Evolutionary conservation across 2,329 filamentous ascomycete genomes (phyloP).

Genomic region (Dactylellina sp.): DNA sequence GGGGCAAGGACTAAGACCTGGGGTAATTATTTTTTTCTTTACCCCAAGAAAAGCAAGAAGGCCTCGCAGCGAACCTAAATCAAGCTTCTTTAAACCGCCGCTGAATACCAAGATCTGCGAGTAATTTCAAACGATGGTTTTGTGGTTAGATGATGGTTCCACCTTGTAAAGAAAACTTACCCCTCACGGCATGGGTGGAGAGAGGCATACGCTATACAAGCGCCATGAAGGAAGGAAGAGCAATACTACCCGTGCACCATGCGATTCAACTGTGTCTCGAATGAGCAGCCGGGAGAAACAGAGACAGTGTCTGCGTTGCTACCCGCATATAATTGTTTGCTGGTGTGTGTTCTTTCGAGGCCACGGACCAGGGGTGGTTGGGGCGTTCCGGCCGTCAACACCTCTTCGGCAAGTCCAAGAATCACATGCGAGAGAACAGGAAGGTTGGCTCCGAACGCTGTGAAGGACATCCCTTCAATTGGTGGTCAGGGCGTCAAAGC

Average conservation of each 20-base stretch:
- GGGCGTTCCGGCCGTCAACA: slow-evolving; percentile 35
- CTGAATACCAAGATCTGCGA: slow-evolving; percentile 48
- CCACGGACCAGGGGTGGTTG: slow-evolving; percentile 27
- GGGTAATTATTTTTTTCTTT: too few species aligned
- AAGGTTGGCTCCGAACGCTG: slow-evolving; percentile 25
- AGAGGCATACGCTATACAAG: slow-evolving; percentile 39
- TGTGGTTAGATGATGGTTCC: slow-evolving; percentile 2
- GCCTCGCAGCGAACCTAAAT: neutral
- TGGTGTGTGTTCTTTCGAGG: slow-evolving; percentile 35
- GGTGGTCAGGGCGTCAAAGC: slow-evolving; percentile 28
- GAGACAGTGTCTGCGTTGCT: slow-evolving; percentile 37
- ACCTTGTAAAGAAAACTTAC: slow-evolving; percentile 44
- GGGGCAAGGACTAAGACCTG: slow-evolving; percentile 50
- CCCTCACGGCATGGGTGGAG: slow-evolving; percentile 35
- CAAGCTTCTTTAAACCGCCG: slow-evolving; percentile 49
- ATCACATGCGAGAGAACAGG: slow-evolving; percentile 52
- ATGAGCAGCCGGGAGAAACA: slow-evolving; percentile 21
- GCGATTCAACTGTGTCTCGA: slow-evolving; percentile 11
- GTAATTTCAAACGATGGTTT: slow-evolving; percentile 41
- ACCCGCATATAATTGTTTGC: slow-evolving; percentile 6
- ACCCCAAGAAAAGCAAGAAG: slow-evolving; percentile 1
- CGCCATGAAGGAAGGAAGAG: slow-evolving; percentile 16
- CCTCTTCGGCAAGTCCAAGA: slow-evolving; percentile 54
- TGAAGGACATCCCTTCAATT: slow-evolving; percentile 26
- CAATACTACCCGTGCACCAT: slow-evolving; percentile 14